Percentiles rank a stretch among this genome's conserved stretches.
These are phyloP conservation scores for Talaromyces piceae DNA, from an alignment of 2,329 filamentous ascomycete species.

Conservation along the genomic window DNA sequence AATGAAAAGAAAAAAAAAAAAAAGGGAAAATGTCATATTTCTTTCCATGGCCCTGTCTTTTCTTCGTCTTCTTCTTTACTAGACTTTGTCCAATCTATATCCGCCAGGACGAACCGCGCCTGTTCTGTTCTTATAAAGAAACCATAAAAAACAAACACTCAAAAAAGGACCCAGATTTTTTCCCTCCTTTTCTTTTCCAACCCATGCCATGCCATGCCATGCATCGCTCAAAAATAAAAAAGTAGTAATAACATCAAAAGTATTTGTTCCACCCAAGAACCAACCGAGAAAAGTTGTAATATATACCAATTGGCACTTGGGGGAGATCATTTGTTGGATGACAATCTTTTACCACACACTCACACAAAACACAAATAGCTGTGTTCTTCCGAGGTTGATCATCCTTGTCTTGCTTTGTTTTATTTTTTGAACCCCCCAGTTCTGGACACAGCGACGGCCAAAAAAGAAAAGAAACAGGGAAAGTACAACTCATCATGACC, in stretches of 20 bases:
- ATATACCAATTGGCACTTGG: slow-evolving; percentile 9
- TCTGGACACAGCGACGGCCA: slow-evolving; percentile 1
- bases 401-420: no score
- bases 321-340: slow-evolving; percentile 9
- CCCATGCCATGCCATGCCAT: slow-evolving; percentile 13
- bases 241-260: slow-evolving; percentile 9
- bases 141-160: no score
- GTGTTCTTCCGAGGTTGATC: not conserved
- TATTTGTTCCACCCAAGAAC: slow-evolving; percentile 7
- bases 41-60: not conserved
- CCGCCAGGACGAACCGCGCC: slow-evolving; percentile 1
- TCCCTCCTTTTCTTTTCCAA: slow-evolving; percentile 12
- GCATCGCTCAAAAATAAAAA: slow-evolving; percentile 14
- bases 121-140: slow-evolving; percentile 8
- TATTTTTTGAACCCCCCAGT: not conserved
- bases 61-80: not conserved
- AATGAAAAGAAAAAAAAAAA: not conserved
- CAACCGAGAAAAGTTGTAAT: slow-evolving; percentile 9
- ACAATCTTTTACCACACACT: not conserved
- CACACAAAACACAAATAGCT: no score
- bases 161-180: no score
- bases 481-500: not conserved
- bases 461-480: not conserved
- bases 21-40: not conserved
- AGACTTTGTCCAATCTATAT: slow-evolving; percentile 10